A percentile compares a stretch with the other conserved stretches of the same genome.
Evolutionary conservation across 2,329 filamentous ascomycete species (phyloP).

Genomic region (Zopfia rhizophila): DNA sequence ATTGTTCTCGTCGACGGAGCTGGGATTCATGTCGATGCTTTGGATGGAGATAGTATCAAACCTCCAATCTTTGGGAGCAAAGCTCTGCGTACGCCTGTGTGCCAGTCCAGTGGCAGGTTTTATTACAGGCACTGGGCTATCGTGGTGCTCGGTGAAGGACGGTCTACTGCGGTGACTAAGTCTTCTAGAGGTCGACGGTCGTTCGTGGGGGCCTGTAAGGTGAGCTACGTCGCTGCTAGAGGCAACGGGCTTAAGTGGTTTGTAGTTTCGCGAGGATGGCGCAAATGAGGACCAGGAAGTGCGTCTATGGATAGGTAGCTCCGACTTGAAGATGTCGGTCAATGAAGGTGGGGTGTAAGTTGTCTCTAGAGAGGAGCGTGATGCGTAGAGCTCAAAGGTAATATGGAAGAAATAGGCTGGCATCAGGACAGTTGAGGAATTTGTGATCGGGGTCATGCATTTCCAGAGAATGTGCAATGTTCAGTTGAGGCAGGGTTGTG

Average conservation of each 20-base stretch:
- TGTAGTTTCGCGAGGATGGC: conserved; percentile 24
- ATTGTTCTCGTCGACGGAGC: conserved; percentile 43
- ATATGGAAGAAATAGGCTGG: conserved; percentile 73
- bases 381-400: conserved; percentile 67
- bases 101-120: conserved; percentile 47
- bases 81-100: conserved; percentile 37
- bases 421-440: conserved; percentile 55
- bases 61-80: conserved; percentile 74
- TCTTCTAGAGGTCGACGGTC: conserved; percentile 30
- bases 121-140: conserved; percentile 46
- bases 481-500: neutral
- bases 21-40: conserved; percentile 76
- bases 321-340: conserved; percentile 58
- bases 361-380: conserved; percentile 41
- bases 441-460: conserved; percentile 19
- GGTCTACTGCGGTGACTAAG: conserved; percentile 47
- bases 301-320: conserved; percentile 55
- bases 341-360: conserved; percentile 53
- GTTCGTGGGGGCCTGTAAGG: conserved; percentile 27
- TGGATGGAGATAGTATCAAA: conserved; percentile 82
- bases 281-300: conserved; percentile 48
- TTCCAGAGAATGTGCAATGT: conserved; percentile 11
- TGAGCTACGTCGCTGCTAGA: conserved; percentile 37
- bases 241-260: conserved; percentile 28
- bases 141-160: conserved; percentile 49